Percentiles rank a stretch among this genome's conserved stretches.
phyloP scores from a whole-genome alignment of 345 rosid genomes.

The Conringia planisiliqua region DNA sequence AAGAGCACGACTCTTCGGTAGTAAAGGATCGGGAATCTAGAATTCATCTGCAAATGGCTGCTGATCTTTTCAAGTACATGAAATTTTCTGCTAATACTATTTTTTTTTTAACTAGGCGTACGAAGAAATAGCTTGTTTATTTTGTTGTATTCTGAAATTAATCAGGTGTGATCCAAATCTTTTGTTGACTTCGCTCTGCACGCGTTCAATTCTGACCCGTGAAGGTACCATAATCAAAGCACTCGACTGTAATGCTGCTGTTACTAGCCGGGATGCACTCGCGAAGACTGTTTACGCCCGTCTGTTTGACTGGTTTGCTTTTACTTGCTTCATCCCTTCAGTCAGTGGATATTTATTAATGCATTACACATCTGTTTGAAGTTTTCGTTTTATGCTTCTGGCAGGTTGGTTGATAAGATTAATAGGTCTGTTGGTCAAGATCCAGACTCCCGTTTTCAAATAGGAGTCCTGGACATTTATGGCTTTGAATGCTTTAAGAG shows the following conservation, averaged over 20 bases:
- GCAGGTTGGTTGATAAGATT: slow-evolving; percentile 93
- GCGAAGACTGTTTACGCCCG: slow-evolving; percentile 95
- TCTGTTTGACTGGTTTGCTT: slow-evolving; percentile 85
- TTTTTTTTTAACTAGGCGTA: not conserved
- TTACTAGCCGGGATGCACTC: slow-evolving; percentile 91
- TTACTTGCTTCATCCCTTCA: slow-evolving; percentile 7
- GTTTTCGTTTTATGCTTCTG: slow-evolving; percentile 16
- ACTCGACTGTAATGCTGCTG: slow-evolving; percentile 91
- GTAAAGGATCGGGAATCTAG: slow-evolving; percentile 76
- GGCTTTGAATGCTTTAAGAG: slow-evolving; percentile 93
- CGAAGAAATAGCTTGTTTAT: slow-evolving; percentile 12
- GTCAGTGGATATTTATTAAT: slow-evolving; percentile 14
- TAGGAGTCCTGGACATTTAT: slow-evolving; percentile 96
- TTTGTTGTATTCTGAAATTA: slow-evolving; percentile 19
- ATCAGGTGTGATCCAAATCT: slow-evolving; percentile 82
- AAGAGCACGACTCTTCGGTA: slow-evolving; percentile 91
- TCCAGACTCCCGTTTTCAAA: slow-evolving; percentile 58
- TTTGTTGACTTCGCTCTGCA: slow-evolving; percentile 72
- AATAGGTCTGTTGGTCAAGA: slow-evolving; percentile 96
- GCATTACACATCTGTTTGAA: slow-evolving; percentile 1
- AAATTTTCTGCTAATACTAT: not conserved
- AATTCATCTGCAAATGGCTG: slow-evolving; percentile 79
- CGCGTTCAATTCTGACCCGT: slow-evolving; percentile 92
- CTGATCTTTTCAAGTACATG: slow-evolving; percentile 85
- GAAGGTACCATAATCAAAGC: slow-evolving; percentile 90